Evolutionary conservation across 2,329 filamentous ascomycete genomes (phyloP).

Genomic region (Phaeosphaeria sp.): DNA sequence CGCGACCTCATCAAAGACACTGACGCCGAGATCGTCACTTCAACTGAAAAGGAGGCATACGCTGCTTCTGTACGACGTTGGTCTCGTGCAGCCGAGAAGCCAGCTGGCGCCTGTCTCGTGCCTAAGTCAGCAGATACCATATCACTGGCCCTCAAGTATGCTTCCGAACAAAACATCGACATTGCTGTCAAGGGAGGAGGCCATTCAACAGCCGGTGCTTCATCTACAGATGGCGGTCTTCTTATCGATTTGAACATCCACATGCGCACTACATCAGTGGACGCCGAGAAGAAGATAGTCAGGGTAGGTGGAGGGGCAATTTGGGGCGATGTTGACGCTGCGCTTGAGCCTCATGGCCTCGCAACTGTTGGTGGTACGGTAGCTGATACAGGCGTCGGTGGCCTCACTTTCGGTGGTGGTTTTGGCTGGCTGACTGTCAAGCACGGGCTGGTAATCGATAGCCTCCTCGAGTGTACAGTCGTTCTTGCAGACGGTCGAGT

Average conservation of each 20-base stretch:
- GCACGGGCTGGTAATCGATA: slow-evolving; percentile 61
- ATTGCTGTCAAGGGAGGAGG: slow-evolving; percentile 15
- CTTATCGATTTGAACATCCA: slow-evolving; percentile 14
- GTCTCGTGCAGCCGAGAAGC: slow-evolving; percentile 13
- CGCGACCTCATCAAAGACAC: slow-evolving; percentile 5
- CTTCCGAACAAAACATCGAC: slow-evolving; percentile 9
- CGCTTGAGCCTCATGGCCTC: slow-evolving; percentile 9
- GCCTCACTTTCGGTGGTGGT: slow-evolving; percentile 63
- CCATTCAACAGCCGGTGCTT: slow-evolving; percentile 12
- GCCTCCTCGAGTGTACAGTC: slow-evolving; percentile 58
- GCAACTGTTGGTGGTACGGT: slow-evolving; percentile 12
- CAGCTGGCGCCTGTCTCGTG: slow-evolving; percentile 10
- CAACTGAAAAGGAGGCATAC: slow-evolving; percentile 9
- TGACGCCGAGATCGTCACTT: slow-evolving; percentile 8
- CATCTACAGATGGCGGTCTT: slow-evolving; percentile 12
- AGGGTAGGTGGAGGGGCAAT: slow-evolving; percentile 11
- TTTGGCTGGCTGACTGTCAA: slow-evolving; percentile 61
- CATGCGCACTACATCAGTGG: slow-evolving; percentile 8
- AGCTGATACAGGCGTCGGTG: slow-evolving; percentile 46
- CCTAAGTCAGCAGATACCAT: slow-evolving; percentile 10
- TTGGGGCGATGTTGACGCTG: slow-evolving; percentile 13
- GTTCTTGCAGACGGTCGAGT: slow-evolving; percentile 58
- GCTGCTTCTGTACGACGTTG: slow-evolving; percentile 7
- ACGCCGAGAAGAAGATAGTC: slow-evolving; percentile 6
- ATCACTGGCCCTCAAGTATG: slow-evolving; percentile 12